Percentiles rank a stretch among this genome's conserved stretches.
Conservation (phyloP, 768 basidiomycete genomes). For the Suillus subaureus region DNA sequence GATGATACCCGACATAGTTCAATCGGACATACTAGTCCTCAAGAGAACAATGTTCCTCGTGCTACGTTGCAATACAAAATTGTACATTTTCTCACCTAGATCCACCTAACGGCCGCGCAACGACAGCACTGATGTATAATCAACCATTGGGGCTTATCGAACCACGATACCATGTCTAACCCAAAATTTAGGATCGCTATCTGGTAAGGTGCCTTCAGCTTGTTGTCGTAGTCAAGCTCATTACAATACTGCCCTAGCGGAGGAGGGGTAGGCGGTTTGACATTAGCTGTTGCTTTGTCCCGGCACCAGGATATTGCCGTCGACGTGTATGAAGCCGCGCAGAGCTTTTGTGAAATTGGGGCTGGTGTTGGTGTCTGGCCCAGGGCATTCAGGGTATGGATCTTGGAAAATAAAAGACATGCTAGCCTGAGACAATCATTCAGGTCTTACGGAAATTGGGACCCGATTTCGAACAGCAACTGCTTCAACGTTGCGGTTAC, state of each 20-base stretch:
- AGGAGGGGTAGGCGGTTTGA: constrained; percentile 44
- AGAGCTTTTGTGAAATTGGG: constrained; percentile 53
- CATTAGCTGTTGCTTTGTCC: constrained; percentile 37
- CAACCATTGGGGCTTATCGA: too few species aligned
- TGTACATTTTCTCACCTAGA: neutral
- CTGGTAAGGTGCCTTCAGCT: constrained; percentile 18
- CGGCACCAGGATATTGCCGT: constrained; percentile 55
- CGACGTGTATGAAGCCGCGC: constrained; percentile 56
- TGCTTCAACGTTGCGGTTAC: constrained; percentile 22
- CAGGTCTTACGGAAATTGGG: constrained; percentile 28
- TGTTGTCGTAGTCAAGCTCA: neutral
- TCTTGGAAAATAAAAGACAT: neutral
- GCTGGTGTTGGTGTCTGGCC: constrained; percentile 58
- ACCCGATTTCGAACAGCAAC: constrained; percentile 17
- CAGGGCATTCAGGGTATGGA: constrained; percentile 30
- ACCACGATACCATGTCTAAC: constrained; percentile 13
- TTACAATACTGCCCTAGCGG: constrained; percentile 30
- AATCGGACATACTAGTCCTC: too few species aligned
- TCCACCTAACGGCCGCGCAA: neutral
- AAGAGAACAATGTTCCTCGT: too few species aligned
- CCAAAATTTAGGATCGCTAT: constrained; percentile 30
- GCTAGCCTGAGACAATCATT: neutral
- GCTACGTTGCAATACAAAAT: too few species aligned
- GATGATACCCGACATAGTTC: too few species aligned
- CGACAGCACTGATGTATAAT: neutral